These are phyloP conservation scores for Ascochyta clinopodiicola DNA, from an alignment of 2,329 filamentous ascomycete genomes.

Conservation along the genomic window DNA sequence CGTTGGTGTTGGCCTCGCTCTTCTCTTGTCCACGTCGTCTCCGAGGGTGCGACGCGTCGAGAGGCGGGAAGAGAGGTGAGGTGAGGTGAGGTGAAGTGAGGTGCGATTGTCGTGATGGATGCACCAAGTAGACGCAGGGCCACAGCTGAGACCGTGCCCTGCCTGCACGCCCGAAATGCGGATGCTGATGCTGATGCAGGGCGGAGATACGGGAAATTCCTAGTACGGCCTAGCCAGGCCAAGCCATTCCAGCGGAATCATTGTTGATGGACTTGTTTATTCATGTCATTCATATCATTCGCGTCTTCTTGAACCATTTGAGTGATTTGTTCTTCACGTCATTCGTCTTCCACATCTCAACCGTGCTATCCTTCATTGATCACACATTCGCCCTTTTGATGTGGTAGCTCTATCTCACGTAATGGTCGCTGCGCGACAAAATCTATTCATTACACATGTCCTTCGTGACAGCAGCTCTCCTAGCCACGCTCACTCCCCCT, in stretches of 20 bases:
- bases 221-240: neutral
- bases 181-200: too few relatives aligned
- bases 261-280: too few relatives aligned
- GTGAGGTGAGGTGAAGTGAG: too few relatives aligned
- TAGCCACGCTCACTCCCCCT: slow-evolving; percentile 91
- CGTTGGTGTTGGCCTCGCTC: neutral
- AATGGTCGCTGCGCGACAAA: slow-evolving; percentile 21
- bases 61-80: too few relatives aligned
- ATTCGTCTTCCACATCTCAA: too few relatives aligned
- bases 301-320: too few relatives aligned
- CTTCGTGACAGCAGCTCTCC: neutral
- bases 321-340: too few relatives aligned
- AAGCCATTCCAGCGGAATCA: neutral
- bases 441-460: slow-evolving; percentile 35
- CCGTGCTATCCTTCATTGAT: too few relatives aligned
- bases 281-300: too few relatives aligned
- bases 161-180: neutral
- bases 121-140: neutral
- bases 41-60: too few relatives aligned
- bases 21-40: too few relatives aligned
- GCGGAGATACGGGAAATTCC: slow-evolving; percentile 6
- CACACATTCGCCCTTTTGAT: neutral
- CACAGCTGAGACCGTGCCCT: neutral
- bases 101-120: too few relatives aligned
- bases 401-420: neutral